Conservation (phyloP, 1,139 yeast genomes). For the Suhomyces chickasaworum region DNA sequence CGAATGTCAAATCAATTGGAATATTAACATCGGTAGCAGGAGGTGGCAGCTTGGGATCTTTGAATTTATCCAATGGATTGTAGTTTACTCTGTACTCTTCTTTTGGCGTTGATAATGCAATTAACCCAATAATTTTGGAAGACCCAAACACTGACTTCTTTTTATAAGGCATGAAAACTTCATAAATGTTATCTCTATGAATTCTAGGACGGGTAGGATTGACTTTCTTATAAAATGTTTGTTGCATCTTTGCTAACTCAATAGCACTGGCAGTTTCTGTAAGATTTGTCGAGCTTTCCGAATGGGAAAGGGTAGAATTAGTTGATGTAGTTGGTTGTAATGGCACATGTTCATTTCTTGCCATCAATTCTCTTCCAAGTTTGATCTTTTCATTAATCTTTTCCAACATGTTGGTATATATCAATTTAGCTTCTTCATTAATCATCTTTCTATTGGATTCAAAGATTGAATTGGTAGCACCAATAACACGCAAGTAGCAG, state of each 20-base stretch:
- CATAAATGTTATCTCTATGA: conserved; percentile 23
- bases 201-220: conserved; percentile 5
- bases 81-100: conserved; percentile 30
- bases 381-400: conserved; percentile 31
- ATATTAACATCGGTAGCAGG: conserved; percentile 23
- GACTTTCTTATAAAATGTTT: conserved; percentile 31
- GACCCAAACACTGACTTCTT: conserved; percentile 36
- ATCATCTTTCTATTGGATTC: conserved; percentile 36
- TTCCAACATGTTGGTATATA: conserved; percentile 30
- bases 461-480: conserved; percentile 28
- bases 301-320: not conserved
- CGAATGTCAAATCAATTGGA: conserved; percentile 33
- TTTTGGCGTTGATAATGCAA: conserved; percentile 37
- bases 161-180: conserved; percentile 36
- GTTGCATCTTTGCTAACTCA: conserved; percentile 35
- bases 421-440: conserved; percentile 35
- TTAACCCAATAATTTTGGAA: conserved; percentile 36
- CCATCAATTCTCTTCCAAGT: conserved; percentile 25
- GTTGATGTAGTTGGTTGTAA: not conserved
- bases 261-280: conserved; percentile 25
- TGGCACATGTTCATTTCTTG: not conserved
- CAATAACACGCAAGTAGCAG: conserved; percentile 31
- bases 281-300: conserved; percentile 9
- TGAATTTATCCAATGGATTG: conserved; percentile 19
- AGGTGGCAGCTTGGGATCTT: conserved; percentile 10